phyloP scores from a whole-genome alignment of 306 rosid genomes.

The Rosa persica region DNA sequence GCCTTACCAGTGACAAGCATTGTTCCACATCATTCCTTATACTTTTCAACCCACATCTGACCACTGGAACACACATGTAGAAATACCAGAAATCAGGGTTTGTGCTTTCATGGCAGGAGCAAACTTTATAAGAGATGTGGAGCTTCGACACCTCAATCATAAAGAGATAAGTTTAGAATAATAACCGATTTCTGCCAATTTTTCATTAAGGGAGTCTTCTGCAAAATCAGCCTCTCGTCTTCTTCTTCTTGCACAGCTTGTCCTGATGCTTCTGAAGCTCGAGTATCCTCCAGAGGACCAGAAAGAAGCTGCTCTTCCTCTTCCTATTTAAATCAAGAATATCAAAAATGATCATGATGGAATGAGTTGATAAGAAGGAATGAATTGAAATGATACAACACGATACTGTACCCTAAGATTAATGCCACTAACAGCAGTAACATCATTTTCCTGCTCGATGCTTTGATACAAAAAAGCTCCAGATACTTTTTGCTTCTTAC shows the following conservation, averaged over 20 bases:
- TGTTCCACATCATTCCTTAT: constrained; percentile 68
- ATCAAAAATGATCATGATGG: background rate
- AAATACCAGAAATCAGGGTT: constrained; percentile 21
- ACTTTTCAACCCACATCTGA: constrained; percentile 69
- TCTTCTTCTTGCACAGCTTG: constrained; percentile 87
- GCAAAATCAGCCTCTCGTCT: constrained; percentile 79
- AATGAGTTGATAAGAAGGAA: background rate
- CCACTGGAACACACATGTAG: constrained; percentile 51
- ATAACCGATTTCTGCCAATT: constrained; percentile 68
- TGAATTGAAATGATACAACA: constrained; percentile 19
- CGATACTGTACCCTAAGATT: constrained; percentile 74
- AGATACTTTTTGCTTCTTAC: constrained; percentile 82
- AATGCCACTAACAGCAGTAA: constrained; percentile 92
- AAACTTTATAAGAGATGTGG: background rate
- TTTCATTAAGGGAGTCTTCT: constrained; percentile 74
- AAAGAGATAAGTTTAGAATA: constrained; percentile 15
- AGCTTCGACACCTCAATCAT: constrained; percentile 4
- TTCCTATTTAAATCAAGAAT: constrained; percentile 47
- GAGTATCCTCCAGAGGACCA: constrained; percentile 78
- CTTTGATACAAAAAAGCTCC: constrained; percentile 78
- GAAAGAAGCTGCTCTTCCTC: constrained; percentile 93
- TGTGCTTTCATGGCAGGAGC: constrained; percentile 14
- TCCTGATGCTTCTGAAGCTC: constrained; percentile 85
- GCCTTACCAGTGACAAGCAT: constrained; percentile 91
- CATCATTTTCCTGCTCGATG: constrained; percentile 90